Evolutionary conservation across 345 rosid species (phyloP), one percentile per base, ranked within the genome.

Genomic region (Boechera stricta): DNA sequence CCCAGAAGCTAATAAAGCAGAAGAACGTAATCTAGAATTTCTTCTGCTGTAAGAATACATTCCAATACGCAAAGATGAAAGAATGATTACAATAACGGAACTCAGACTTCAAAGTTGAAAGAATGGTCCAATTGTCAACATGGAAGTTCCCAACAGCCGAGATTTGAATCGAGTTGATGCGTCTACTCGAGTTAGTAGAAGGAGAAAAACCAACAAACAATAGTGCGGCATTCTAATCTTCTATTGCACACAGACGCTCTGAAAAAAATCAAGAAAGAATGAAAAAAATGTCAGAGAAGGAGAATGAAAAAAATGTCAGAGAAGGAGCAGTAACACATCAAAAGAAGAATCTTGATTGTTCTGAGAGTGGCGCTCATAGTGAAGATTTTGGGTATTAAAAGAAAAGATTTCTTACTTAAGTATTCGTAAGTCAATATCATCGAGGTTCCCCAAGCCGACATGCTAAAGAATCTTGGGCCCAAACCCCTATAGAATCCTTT

Each of bases 391-490:
- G 42, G 62, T 49, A 44, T 5, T 24, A 60, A 60, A 15, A 42
- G 56, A 26, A 33, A 52, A 42, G 65, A 73, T 60, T 33, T 35
- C 97, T 75, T 91, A 96, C 99, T 96, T 82, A 96, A 83, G 83
- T 96, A 96, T 80, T 96, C 99, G 57, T 96, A 96, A 64, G 98
- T 81, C 79, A 92, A 71, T 71, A 96, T 96, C 99, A 96, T 91
- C 1, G 99, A 85, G 71, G 99, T 93, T 87, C 98, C 99, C 99
- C 99, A 91, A 65, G 98, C 94, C 13, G 99, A 96, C 93, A 88
- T 96, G 86, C 96, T 91, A 87, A 96, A 84, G 81, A 96, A 90
- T 81, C 99, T 87, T 18, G 99, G 98, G 47, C 98, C 98, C 69
- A 91, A 74, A 58, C 99, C 99, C 82, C 93, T 84, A 62, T 96